Evolutionary conservation across 495 filamentous ascomycete genomes (phyloP), one percentile per base, ranked within the genome.

Genomic region (Penicillium herquei): DNA sequence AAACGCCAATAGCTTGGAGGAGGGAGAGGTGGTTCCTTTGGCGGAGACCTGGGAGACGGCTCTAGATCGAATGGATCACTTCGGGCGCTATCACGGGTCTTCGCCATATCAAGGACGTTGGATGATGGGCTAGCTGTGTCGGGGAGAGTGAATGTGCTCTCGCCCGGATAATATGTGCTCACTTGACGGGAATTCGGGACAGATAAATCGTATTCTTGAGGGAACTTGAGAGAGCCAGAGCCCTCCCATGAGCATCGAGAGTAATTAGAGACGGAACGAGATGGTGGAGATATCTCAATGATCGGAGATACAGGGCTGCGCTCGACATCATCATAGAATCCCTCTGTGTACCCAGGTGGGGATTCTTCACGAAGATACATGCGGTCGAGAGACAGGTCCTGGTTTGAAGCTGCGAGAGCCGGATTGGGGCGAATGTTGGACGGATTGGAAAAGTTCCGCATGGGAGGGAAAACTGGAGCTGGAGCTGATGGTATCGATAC

Each of bases 21-120:
- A 6, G 53, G 49, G 16, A 46, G 39, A n/a, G 55, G 56, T 40
- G 59, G 53, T 14, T 54, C 39, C 11, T 57, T 55, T 17, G 59
- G 55, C 37, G 60, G 30, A 5, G 50, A 55, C 17, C 49, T 66
- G 6, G 52, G 55, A 7, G 82, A 81, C 26, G 75, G 69, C 48
- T 87, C 84, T 1, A 87, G 69, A 58, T 88, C 86, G 57, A 87
- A 88, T 0, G 85, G 84, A 49, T 88, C 81, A 13, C 84, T 87
- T 52, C 84, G 83, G 11, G 59, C 58, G 26, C 71, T 73, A n/a
- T 54, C 56, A 8, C 65, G 63, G 34, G 49, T 57, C 35, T 57
- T 41, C 4, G 57, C 34, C 1, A 50, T 48, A 16, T 33, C 17
- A 13, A 53, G 31, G n/a, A 54, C 54, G 7, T 54, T 39, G 43